Evolutionary conservation across 768 basidiomycete species (phyloP), one percentile per base, ranked within the genome.

Genomic region (Auricularia cornea): DNA sequence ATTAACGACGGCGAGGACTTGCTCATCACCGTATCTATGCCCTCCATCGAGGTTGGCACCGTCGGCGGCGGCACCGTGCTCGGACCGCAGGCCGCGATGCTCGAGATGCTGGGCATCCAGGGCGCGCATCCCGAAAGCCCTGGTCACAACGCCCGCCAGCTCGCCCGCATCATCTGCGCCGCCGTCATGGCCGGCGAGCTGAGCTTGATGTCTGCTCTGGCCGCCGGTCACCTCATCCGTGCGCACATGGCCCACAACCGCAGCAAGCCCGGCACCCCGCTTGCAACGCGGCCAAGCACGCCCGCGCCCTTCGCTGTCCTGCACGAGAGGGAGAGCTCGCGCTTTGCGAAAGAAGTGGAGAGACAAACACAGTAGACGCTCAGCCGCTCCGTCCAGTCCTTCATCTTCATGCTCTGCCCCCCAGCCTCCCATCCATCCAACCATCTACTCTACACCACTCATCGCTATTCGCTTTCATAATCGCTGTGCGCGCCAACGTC

Each of bases 181-280:
- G 83, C 92, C 0, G 97, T 99, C 69, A 97, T 98, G 94, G 96
- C 97, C 2, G 97, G 97, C 38, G 97, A 99, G 75, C 79, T 98
- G 33, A 92, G 90, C 20, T 80, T 99, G 65, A 81, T 99, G 72
- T 88, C 87, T 67, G 95, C 97, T 2, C 83, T 99, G 41, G 95
- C 95, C 1, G 94, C 94, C 2, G 96, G 96, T 0, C 94, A 97
- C 71, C 82, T 98, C 65, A 94, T 98, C 70, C 84, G 89, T 44
- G 95, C 95, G 31, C 94, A 98, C 72, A 83, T 97, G 75, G 87
- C 85, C 38, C 94, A 95, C 78, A 98, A 98, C 72, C 84, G 95
- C 62, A 90, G 88, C 60, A 86, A 85, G 69, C 81, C 87, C 20
- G 88, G 85, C 63, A 96, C 94, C 0, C 94, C 94, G 0, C 83